phyloP scores from a whole-genome alignment of 257 asterid species.

The Ajuga chamaepitys region DNA sequence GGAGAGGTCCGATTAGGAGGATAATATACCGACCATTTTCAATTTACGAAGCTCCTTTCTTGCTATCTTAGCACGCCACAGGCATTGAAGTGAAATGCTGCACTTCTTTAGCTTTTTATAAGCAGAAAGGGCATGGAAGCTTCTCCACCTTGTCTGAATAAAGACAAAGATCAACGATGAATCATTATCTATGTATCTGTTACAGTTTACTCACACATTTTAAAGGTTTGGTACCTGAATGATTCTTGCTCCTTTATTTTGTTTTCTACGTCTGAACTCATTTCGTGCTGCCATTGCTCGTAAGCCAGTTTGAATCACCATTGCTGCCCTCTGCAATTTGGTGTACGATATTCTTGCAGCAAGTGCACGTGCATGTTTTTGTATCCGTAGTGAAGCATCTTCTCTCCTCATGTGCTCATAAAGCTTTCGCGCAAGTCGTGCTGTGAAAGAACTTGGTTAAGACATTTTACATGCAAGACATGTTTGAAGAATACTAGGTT shows the following conservation, averaged over 20 bases:
- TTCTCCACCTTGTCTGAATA: constrained; percentile 72
- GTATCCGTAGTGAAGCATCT: constrained; percentile 82
- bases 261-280: constrained; percentile 64
- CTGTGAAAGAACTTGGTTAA: constrained; percentile 29
- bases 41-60: constrained; percentile 82
- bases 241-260: constrained; percentile 63
- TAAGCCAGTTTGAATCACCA: constrained; percentile 81
- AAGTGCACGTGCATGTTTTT: constrained; percentile 66
- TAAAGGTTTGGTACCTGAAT: constrained; percentile 53
- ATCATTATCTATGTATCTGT: neutral
- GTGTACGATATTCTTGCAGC: constrained; percentile 61
- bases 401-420: constrained; percentile 72
- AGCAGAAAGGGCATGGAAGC: constrained; percentile 48
- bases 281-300: constrained; percentile 80
- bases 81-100: constrained; percentile 65
- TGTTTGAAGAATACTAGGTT: constrained; percentile 2
- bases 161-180: neutral
- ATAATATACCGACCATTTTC: constrained; percentile 49
- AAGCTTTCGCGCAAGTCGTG: constrained; percentile 58
- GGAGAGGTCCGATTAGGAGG: neutral
- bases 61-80: constrained; percentile 84
- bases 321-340: constrained; percentile 51
- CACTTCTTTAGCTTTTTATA: constrained; percentile 55
- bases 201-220: neutral
- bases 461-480: neutral